Evolutionary conservation across 2,329 filamentous ascomycete genomes (phyloP).

Genomic region (Ceratocystis harringtonii): DNA sequence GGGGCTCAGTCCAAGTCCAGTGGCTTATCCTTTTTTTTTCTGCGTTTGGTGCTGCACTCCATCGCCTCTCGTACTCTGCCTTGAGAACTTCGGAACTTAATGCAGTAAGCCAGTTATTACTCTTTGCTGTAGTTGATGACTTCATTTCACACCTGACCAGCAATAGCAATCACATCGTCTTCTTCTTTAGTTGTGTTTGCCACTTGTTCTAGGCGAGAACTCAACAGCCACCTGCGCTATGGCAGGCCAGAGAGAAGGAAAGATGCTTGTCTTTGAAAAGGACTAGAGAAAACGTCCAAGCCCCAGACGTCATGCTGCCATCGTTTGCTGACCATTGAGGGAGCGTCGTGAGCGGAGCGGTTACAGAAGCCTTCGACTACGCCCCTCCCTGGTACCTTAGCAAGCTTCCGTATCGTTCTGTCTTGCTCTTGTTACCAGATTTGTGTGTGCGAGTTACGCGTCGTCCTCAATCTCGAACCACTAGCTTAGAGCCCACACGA

Average conservation of each 20-base stretch:
- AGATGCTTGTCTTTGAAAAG: not conserved
- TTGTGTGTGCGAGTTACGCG: not conserved
- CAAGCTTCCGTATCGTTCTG: not conserved
- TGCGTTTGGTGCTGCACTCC: not conserved
- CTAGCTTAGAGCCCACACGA: not conserved
- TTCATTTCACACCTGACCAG: too few species aligned
- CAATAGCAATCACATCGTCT: not conserved
- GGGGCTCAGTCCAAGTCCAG: not conserved
- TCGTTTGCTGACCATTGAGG: not conserved
- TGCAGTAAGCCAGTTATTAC: not conserved
- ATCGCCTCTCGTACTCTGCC: not conserved
- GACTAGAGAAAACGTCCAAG: not conserved
- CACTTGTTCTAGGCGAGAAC: not conserved
- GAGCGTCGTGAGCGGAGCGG: not conserved
- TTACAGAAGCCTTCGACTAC: not conserved
- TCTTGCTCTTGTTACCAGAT: not conserved
- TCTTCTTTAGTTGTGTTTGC: not conserved
- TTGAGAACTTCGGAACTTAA: not conserved
- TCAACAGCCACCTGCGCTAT: not conserved
- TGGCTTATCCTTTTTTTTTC: not conserved
- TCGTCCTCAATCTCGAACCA: not conserved
- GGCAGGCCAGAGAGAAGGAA: not conserved
- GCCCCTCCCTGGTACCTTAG: not conserved
- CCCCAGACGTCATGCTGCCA: not conserved
- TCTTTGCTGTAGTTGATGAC: not conserved